Evolutionary conservation across 2,329 filamentous ascomycete genomes (phyloP), one percentile per base, ranked within the genome.

Genomic region (Aureobasidium subglaciale): DNA sequence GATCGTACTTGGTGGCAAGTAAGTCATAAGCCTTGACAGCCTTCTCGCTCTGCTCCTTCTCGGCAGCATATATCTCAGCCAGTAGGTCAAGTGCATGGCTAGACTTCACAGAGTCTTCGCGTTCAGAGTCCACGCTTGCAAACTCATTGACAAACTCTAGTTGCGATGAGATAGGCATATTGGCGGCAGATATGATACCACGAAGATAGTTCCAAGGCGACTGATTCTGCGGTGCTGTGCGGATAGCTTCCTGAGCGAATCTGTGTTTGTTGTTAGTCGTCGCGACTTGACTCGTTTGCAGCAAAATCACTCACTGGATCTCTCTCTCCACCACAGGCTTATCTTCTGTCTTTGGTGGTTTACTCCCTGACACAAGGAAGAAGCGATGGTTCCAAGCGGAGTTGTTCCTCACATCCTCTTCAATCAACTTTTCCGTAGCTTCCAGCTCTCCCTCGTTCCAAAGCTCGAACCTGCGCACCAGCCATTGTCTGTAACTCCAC

Each of bases 311-410:
- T 24, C 86, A 95, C 59, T 76, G 74, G 35, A 95, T 71, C 74
- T 99, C 93, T 30, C 86, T 77, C 59, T 90, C 82, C 41, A 93
- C 73, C 7, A 90, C 70, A 1, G 78, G 78, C 24, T 77, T 73
- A 60, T 61, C 73, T 69, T 22, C 62, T 70, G 60, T 60, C 69
- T 30, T 68, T 68, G 10, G 76, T 79, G 75, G 22, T 2, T 29
- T 15, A 9, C 46, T n/a, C n/a, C 68, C 81, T 80, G 96, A 95
- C 16, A 92, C 83, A n/a, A 97, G 70, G 70, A 92, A 96, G 78
- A 93, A 97, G 50, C 93, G 85, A 75, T 99, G 92, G 62, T 92
- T 95, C 93, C 93, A 99, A 15, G 92, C 93, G 41, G 88, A 93
- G 71, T 99, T 99, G 75, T 99, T 99, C 65, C 91, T 82, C 58